These are phyloP conservation scores for Vaccinium corymbosum DNA, from an alignment of 148 eudicot genomes.

Conservation along the genomic window DNA sequence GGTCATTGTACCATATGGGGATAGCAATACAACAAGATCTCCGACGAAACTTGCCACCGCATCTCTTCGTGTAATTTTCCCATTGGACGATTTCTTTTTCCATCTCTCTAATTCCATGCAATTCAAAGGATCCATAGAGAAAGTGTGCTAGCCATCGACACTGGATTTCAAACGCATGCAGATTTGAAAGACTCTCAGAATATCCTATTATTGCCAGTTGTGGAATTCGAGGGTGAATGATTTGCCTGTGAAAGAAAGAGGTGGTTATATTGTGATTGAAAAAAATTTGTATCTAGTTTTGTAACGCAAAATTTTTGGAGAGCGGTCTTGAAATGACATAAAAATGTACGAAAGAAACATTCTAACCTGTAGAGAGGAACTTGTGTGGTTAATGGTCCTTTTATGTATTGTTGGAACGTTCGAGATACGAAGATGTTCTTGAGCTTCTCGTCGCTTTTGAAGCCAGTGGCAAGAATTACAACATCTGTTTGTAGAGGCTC, in stretches of 20 bases:
- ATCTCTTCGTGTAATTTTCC: slow-evolving; percentile 23
- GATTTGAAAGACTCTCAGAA: slow-evolving; percentile 25
- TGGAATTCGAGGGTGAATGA: slow-evolving; percentile 34
- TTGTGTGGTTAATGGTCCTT: slow-evolving; percentile 16
- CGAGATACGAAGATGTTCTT: slow-evolving; percentile 31
- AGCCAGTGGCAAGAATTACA: slow-evolving; percentile 48
- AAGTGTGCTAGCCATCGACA: slow-evolving; percentile 27
- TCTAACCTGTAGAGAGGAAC: slow-evolving; percentile 45
- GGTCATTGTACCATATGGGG: slow-evolving; percentile 27
- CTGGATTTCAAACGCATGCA: slow-evolving; percentile 26
- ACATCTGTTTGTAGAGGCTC: slow-evolving; percentile 30
- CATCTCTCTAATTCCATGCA: slow-evolving; percentile 22
- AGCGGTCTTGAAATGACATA: not conserved
- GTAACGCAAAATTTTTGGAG: not conserved
- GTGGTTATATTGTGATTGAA: not conserved
- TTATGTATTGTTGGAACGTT: slow-evolving; percentile 25
- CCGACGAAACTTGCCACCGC: slow-evolving; percentile 3
- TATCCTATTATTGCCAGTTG: slow-evolving; percentile 33
- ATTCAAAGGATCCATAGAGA: slow-evolving; percentile 21
- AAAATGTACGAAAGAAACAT: not conserved
- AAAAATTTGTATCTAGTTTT: not conserved
- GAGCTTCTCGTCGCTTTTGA: slow-evolving; percentile 40
- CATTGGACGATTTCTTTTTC: slow-evolving; percentile 10
- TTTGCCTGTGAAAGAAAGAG: slow-evolving; percentile 13
- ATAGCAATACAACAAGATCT: slow-evolving; percentile 22